Percentiles rank a stretch among this genome's conserved stretches.
Conservation (phyloP, 2,329 filamentous ascomycete genomes). For the Clonostachys solani region DNA sequence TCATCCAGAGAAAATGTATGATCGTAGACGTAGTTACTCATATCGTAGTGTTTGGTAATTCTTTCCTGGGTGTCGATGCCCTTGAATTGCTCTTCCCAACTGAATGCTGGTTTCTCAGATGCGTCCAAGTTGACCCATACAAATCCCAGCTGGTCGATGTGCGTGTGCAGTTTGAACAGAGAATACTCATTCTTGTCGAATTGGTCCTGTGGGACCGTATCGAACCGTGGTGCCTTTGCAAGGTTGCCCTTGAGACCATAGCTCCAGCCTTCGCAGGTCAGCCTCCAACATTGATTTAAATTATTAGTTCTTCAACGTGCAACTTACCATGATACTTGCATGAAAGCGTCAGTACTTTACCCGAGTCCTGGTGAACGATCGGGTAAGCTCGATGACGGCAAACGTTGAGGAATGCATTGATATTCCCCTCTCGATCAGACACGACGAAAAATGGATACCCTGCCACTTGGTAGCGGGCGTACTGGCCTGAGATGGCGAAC, state of each 20-base stretch:
- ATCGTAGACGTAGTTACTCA: constrained; percentile 42
- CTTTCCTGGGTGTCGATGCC: constrained; percentile 40
- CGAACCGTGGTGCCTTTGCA: constrained; percentile 36
- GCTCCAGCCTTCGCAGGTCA: constrained; percentile 28
- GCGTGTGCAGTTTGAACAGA: constrained; percentile 39
- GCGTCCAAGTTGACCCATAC: constrained; percentile 47
- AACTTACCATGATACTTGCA: constrained; percentile 5
- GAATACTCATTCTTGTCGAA: constrained; percentile 36
- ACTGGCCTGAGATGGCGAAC: constrained; percentile 39
- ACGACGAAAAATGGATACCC: constrained; percentile 51
- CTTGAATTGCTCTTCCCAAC: constrained; percentile 48
- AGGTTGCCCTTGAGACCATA: constrained; percentile 35
- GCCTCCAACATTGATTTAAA: neutral
- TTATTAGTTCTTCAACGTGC: neutral
- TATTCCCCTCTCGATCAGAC: constrained; percentile 41
- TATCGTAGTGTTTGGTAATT: constrained; percentile 31
- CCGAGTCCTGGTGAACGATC: constrained; percentile 45
- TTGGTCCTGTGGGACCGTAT: constrained; percentile 42
- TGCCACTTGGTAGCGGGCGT: constrained; percentile 47
- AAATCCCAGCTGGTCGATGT: constrained; percentile 38
- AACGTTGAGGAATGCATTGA: constrained; percentile 59
- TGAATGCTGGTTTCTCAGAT: constrained; percentile 36
- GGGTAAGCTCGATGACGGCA: constrained; percentile 59
- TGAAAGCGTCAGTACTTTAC: constrained; percentile 45
- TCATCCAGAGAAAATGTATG: constrained; percentile 53